Base-by-base conservation (phyloP, 1,139 yeast genomes). In the Candida sp. region DNA sequence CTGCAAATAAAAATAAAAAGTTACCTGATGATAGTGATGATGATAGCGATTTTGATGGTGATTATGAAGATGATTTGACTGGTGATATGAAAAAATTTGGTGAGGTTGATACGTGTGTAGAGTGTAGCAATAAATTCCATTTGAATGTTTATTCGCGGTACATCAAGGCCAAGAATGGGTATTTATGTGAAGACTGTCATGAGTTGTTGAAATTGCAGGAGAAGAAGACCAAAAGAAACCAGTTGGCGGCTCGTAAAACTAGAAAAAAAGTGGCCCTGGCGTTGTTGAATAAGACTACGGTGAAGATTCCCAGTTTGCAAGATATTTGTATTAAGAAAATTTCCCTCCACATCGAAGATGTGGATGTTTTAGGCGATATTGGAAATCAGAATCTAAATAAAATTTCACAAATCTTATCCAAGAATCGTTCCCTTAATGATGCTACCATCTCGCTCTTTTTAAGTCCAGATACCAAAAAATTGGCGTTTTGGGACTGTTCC, bases 401-500 rank as follows among this genome's bases (percentile, higher is more conserved):
- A 60, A 84, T 89, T 40, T 75, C 90, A 12, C 76, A 81, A 46
- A 91, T 95, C 48, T 64, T 93, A 32, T 82, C 95, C 30, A 82
- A 87, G 46, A 93, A 90, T 61, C 68, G 99, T 42, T 85, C 93
- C 0, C 68, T 93, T 41, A 79, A 84, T 55, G 81, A 85, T 51
- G 68, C 76, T 21, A 90, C 97, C 0, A 62, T 91, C 57, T 68
- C 81, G 40, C 68, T 93, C 40, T 93, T 93, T 58, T 66, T 93
- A 43, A 81, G 81, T 40, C 79, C 89, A 0, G 70, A 75, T 19
- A 62, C 82, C 43, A 76, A 66, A 45, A 58, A 65, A 4, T 63
- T 93, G 35, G 86, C 86, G 51, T 81, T 93, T 49, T 89, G 96
- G 93, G 99, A 93, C 64, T 93, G 99, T 61, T 89, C 97, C 1